Percentiles rank a stretch among this genome's conserved stretches.
These are phyloP conservation scores for Brettanomyces custersianus DNA, from an alignment of 805 yeast genomes.

Conservation along the genomic window DNA sequence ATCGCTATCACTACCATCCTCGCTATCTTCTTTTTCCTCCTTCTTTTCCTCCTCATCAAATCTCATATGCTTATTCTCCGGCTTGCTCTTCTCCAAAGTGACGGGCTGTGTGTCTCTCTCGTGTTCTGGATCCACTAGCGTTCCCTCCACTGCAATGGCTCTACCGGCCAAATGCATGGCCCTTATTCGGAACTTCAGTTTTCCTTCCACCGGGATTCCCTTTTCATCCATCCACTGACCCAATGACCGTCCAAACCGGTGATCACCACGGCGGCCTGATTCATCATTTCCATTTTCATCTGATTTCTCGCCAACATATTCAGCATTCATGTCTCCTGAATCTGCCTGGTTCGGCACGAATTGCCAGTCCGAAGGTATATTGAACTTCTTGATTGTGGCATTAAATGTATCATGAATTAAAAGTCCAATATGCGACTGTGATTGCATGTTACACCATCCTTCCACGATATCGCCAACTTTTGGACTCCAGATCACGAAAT, in stretches of 20 bases:
- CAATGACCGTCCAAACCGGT: conserved; percentile 31
- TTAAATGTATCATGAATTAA: conserved; percentile 89
- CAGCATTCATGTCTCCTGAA: conserved; percentile 8
- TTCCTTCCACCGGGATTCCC: conserved; percentile 74
- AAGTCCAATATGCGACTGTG: conserved; percentile 90
- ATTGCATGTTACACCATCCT: conserved; percentile 82
- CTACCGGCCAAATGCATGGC: conserved; percentile 69
- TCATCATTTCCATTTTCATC: not conserved
- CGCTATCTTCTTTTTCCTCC: conserved; percentile 1
- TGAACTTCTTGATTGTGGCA: conserved; percentile 78
- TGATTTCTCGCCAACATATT: conserved; percentile 3
- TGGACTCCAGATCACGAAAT: conserved; percentile 85
- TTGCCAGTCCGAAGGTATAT: conserved; percentile 80
- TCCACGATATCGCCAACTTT: conserved; percentile 77
- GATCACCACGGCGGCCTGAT: not conserved
- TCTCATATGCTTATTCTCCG: conserved; percentile 2
- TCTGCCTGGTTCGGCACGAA: conserved; percentile 76
- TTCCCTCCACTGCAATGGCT: conserved; percentile 83
- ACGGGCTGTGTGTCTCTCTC: conserved; percentile 49
- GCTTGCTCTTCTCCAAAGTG: conserved; percentile 22
- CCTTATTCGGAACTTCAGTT: conserved; percentile 66
- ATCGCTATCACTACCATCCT: conserved; percentile 1
- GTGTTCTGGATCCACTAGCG: conserved; percentile 52
- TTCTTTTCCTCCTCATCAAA: conserved; percentile 2
- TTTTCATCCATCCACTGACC: conserved; percentile 85